Evolutionary conservation across 257 asterid species (phyloP).

Genomic region (Phtheirospermum japonicum): DNA sequence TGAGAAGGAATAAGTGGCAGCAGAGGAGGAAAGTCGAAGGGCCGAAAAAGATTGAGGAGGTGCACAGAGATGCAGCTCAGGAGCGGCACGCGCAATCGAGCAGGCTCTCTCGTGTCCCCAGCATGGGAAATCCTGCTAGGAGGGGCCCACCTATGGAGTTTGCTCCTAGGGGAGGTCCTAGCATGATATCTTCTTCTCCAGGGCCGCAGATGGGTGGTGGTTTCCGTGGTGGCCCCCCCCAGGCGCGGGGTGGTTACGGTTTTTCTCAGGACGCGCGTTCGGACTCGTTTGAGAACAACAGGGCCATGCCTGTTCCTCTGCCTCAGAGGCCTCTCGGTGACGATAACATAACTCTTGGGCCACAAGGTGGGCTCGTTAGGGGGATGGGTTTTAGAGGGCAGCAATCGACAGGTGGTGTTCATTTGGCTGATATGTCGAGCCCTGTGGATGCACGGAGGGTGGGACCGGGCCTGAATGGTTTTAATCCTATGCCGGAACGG

Average conservation of each 20-base stretch:
- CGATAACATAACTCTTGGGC: conserved; percentile 82
- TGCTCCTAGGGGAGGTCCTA: conserved; percentile 55
- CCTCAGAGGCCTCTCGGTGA: conserved; percentile 74
- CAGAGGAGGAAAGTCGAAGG: conserved; percentile 96
- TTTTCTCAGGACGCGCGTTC: conserved; percentile 59
- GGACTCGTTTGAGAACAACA: conserved; percentile 59
- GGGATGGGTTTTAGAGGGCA: conserved; percentile 81
- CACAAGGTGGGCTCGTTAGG: conserved; percentile 89
- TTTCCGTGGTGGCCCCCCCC: conserved; percentile 49
- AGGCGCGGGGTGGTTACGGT: conserved; percentile 63
- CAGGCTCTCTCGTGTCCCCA: conserved; percentile 64
- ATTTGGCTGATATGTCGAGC: conserved; percentile 37
- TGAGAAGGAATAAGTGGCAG: conserved; percentile 96
- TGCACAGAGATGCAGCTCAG: conserved; percentile 95
- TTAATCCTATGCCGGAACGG: conserved; percentile 50
- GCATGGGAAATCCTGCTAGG: conserved; percentile 56
- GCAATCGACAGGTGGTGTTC: conserved; percentile 40
- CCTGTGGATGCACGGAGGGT: conserved; percentile 60
- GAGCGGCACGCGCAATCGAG: conserved; percentile 82
- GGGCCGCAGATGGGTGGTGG: conserved; percentile 56
- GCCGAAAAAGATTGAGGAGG: conserved; percentile 94
- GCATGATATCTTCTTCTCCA: conserved; percentile 61
- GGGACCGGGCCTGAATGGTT: conserved; percentile 55
- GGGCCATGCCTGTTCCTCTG: conserved; percentile 54
- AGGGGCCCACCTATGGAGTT: conserved; percentile 73